Evolutionary conservation across 345 rosid species (phyloP), one percentile per base, ranked within the genome.

Genomic region (Fremontodendron californicum): DNA sequence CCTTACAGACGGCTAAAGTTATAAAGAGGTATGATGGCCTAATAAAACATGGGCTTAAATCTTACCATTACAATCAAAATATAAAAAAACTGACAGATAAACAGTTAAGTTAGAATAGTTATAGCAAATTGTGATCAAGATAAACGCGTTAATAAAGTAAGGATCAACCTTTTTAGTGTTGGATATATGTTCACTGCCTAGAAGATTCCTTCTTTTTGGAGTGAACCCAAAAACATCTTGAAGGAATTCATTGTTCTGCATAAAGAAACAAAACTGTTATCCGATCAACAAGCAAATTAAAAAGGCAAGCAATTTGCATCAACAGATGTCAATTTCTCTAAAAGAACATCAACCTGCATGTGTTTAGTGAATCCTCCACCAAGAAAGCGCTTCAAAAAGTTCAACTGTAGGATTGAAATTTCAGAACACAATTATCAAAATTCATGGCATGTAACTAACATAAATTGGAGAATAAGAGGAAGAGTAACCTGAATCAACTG

Each of bases 301-400:
- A 63, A 40, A 33, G 15, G 55, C 31, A 4, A 43, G 73, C 46
- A 23, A 21, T 21, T 40, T 19, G 25, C 16, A 48, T 31, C 21
- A 48, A 75, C 31, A 39, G 31, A 39, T 21, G 21, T 16, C 61
- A 37, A 29, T 19, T 39, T 18, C 42, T 48, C 42, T 70, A 39
- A 6, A 80, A 74, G 48, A 73, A 33, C 61, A 75, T 90, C 49
- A 73, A 95, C 98, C 98, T 89, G 97, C 93, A 96, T 89, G 85
- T 96, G 98, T 83, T 87, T 96, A 35, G 87, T 85, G 81, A 96
- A 96, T 5, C 99, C 99, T 63, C 98, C 88, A 9, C 95, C 98
- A 73, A 93, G 94, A 73, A 91, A 93, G 80, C 66, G 95, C 89
- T 89, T 93, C 80, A 93, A 64, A 78, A 83, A 96, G 85, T 92